Conservation (phyloP, 225 moss, liverwort and hornwort species). For the Ulota crispa region DNA sequence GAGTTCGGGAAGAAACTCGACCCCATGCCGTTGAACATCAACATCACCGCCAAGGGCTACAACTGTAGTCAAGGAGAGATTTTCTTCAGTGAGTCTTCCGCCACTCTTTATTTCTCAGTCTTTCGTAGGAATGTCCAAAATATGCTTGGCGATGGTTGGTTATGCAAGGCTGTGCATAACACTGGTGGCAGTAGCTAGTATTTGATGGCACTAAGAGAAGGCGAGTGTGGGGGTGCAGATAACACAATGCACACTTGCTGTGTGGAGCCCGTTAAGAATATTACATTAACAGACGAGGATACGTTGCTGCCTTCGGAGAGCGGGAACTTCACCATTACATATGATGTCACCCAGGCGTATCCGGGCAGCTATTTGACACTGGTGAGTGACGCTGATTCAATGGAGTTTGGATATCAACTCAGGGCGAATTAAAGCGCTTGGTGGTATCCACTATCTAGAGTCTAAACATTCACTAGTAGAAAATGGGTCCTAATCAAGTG, state of each 20-base stretch:
- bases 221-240: slow-evolving; percentile 42
- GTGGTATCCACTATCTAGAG: not conserved
- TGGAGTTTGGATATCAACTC: not conserved
- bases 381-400: slow-evolving; percentile 19
- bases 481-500: too few relatives aligned
- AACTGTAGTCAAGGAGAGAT: slow-evolving; percentile 53
- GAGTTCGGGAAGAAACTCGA: slow-evolving; percentile 69
- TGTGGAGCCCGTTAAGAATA: slow-evolving; percentile 44
- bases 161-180: not conserved
- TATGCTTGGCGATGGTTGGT: too few relatives aligned
- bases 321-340: slow-evolving; percentile 79
- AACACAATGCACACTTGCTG: slow-evolving; percentile 81
- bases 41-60: slow-evolving; percentile 55
- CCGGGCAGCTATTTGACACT: slow-evolving; percentile 46
- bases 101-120: not conserved
- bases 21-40: slow-evolving; percentile 67
- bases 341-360: slow-evolving; percentile 59
- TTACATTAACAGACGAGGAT: not conserved
- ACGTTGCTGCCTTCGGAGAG: slow-evolving; percentile 32
- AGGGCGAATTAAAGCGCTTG: not conserved
- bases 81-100: slow-evolving; percentile 50
- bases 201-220: not conserved
- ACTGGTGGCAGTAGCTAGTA: not conserved
- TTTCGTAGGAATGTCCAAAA: not conserved
- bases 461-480: too few relatives aligned